These are phyloP conservation scores for Pholiota adiposa DNA, from an alignment of 1,284 basidiomycete species.

Conservation along the genomic window DNA sequence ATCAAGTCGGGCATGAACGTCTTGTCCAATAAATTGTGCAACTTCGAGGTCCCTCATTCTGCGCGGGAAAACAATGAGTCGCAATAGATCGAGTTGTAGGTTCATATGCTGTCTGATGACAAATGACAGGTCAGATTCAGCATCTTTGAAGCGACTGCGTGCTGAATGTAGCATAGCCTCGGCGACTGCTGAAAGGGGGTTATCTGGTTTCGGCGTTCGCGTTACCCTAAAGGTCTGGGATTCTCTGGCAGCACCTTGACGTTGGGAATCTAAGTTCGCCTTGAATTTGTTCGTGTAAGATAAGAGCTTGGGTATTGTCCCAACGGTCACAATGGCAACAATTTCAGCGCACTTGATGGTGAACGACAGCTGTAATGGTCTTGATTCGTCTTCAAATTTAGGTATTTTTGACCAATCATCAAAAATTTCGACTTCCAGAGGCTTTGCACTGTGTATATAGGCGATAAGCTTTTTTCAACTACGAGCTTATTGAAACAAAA, in stretches of 20 bases:
- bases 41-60: slow-evolving; percentile 75
- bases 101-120: slow-evolving; percentile 74
- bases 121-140: slow-evolving; percentile 60
- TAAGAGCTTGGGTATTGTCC: slow-evolving; percentile 74
- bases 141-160: slow-evolving; percentile 66
- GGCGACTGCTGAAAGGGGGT: slow-evolving; percentile 81
- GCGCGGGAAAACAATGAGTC: slow-evolving; percentile 75
- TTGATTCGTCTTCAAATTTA: slow-evolving; percentile 45
- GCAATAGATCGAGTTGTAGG: slow-evolving; percentile 63
- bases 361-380: slow-evolving; percentile 77
- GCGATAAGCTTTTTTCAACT: neutral
- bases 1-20: slow-evolving; percentile 69
- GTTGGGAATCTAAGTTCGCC: slow-evolving; percentile 72
- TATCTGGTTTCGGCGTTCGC: slow-evolving; percentile 69
- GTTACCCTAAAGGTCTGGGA: slow-evolving; percentile 73
- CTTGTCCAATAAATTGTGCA: slow-evolving; percentile 68
- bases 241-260: slow-evolving; percentile 73
- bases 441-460: slow-evolving; percentile 64
- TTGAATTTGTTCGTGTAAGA: slow-evolving; percentile 75
- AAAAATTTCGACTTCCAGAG: slow-evolving; percentile 72
- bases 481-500: slow-evolving; percentile 2
- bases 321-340: slow-evolving; percentile 71
- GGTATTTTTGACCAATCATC: slow-evolving; percentile 80
- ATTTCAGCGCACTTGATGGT: slow-evolving; percentile 77
- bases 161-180: slow-evolving; percentile 83